Evolutionary conservation across 2,329 filamentous ascomycete species (phyloP), one percentile per base, ranked within the genome.

Genomic region (Neopestalotiopsis sp.): DNA sequence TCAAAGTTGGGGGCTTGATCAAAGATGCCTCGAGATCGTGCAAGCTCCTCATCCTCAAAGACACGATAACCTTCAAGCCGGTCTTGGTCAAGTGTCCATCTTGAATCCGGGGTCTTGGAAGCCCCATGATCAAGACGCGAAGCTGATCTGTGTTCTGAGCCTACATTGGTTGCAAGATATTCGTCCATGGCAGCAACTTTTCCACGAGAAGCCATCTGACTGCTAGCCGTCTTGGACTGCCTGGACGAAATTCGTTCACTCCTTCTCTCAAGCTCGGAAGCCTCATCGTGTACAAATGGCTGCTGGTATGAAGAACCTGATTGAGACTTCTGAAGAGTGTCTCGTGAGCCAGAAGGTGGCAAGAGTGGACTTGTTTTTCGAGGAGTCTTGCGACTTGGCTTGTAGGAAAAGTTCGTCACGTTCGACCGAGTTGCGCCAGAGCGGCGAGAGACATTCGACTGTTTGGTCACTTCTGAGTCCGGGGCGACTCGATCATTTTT

Each of bases 281-380:
- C 34, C 24, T 56, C 34, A 45, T 24, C 20, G 40, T 45, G 67
- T 3, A n/a, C 49, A 6, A 49, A 6, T 7, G 49, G 45, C 5
- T 45, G 24, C 61, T 61, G 28, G 28, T 66, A 57, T 42, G 24
- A 38, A 20, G 59, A 40, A 28, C 28, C n/a, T 34, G 20, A 57
- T 2, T 56, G 24, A 30, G n/a, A 45, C 9, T 34, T 20, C 7
- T 14, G 14, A 10, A 30, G 14, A 38, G 17, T 30, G 14, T 38
- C 13, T 34, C 14, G 30, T 7, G n/a, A 34, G 7, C n/a, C 17
- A n/a, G 59, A 34, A n/a, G 28, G 17, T 12, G 59, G 32, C 32
- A 40, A 34, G 59, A 62, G 42, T 10, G 45, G 63, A 57, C 63
- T 66, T 1, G 30, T 30, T 30, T 66, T 66, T 14, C 30, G 32